Evolutionary conservation across 306 rosid species (phyloP).

Genomic region (Vigna unguiculata): DNA sequence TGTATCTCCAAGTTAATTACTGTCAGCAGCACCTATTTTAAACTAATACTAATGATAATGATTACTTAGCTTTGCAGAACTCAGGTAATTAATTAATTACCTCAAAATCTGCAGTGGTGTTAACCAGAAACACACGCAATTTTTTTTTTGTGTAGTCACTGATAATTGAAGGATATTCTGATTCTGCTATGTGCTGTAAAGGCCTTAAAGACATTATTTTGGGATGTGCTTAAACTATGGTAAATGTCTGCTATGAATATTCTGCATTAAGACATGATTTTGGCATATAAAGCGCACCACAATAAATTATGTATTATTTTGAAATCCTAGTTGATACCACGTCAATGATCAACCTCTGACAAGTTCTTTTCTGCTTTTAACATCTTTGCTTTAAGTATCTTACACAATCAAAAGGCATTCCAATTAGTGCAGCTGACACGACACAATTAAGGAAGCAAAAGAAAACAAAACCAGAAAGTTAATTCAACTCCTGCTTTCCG

Average conservation of each 20-base stretch:
- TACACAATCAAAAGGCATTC: conserved; percentile 30
- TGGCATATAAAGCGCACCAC: conserved; percentile 11
- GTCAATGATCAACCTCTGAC: conserved; percentile 41
- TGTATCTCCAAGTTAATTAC: neutral
- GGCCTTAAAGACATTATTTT: neutral
- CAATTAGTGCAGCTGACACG: conserved; percentile 31
- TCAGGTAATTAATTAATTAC: neutral
- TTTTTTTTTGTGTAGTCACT: conserved; percentile 28
- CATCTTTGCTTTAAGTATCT: conserved; percentile 35
- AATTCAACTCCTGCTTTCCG: conserved; percentile 7
- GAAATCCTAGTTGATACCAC: conserved; percentile 36
- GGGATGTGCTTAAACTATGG: conserved; percentile 15
- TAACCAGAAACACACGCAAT: too few species aligned
- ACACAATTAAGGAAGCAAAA: neutral
- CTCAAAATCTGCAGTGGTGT: conserved; percentile 2
- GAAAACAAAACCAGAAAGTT: conserved; percentile 12
- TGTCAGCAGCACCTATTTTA: neutral
- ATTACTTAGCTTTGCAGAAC: conserved; percentile 28
- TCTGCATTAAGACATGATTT: conserved; percentile 33
- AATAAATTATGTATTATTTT: conserved; percentile 18
- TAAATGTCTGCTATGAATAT: conserved; percentile 27
- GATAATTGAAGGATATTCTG: conserved; percentile 24
- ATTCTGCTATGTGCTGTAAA: conserved; percentile 16
- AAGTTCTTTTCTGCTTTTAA: conserved; percentile 33
- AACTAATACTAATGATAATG: neutral